Percentiles rank a stretch among this genome's conserved stretches.
Evolutionary conservation across 116 monocot genomes (phyloP).

Genomic region (Thalassia testudinum): DNA sequence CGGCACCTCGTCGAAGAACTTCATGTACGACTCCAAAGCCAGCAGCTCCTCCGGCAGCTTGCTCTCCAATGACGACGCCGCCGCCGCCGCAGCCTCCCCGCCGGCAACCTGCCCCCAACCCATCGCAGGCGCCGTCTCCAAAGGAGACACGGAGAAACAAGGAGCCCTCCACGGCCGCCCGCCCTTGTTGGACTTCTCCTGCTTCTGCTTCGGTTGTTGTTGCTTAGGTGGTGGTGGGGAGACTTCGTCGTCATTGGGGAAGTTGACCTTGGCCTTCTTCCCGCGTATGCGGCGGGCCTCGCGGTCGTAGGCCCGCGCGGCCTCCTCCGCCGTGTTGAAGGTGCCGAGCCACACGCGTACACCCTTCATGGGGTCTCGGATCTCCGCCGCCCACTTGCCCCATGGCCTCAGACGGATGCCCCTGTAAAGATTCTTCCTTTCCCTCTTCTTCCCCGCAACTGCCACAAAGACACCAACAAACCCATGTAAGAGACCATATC

Average conservation of each 20-base stretch:
- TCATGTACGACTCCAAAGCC: constrained; percentile 26
- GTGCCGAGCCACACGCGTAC: constrained; percentile 71
- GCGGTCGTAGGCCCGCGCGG: constrained; percentile 52
- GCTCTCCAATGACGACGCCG: background rate
- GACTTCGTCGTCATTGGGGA: constrained; percentile 46
- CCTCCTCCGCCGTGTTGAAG: constrained; percentile 42
- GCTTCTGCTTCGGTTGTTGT: too few relatives aligned
- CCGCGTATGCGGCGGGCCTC: constrained; percentile 56
- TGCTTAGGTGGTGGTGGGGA: too few relatives aligned
- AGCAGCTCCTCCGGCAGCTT: constrained; percentile 18
- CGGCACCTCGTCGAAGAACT: constrained; percentile 21
- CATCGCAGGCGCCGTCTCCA: background rate
- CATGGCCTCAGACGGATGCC: constrained; percentile 53
- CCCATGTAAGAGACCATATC: too few relatives aligned
- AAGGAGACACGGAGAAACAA: too few relatives aligned
- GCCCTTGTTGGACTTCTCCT: too few relatives aligned
- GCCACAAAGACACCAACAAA: too few relatives aligned
- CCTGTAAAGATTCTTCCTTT: constrained; percentile 41
- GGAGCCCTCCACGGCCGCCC: too few relatives aligned
- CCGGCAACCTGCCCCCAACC: background rate
- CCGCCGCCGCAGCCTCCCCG: background rate
- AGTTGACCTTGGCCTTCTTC: constrained; percentile 60
- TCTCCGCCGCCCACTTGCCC: constrained; percentile 79
- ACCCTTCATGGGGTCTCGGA: constrained; percentile 50
- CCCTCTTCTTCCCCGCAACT: constrained; percentile 25